A percentile compares a stretch with the other conserved stretches of the same genome.
Evolutionary conservation across 306 rosid species (phyloP).

Genomic region (Lupinus albus): DNA sequence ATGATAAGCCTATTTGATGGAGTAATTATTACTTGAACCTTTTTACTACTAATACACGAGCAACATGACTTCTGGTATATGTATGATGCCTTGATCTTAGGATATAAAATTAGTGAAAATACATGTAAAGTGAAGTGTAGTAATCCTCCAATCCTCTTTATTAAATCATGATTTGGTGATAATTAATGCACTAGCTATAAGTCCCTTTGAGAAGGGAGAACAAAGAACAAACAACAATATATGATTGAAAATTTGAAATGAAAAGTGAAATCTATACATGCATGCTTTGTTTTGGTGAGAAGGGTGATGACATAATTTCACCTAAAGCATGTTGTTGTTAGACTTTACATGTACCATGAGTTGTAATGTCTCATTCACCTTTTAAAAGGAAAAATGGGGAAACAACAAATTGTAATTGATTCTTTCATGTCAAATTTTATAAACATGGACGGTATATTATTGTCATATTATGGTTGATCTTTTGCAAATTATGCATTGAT

Average conservation of each 20-base stretch:
- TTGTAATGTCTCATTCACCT: slow-evolving; percentile 58
- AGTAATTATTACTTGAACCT: not conserved
- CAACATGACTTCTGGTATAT: not conserved
- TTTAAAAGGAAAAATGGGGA: slow-evolving; percentile 37
- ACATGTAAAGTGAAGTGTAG: slow-evolving; percentile 11
- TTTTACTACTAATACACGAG: not conserved
- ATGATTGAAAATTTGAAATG: slow-evolving; percentile 23
- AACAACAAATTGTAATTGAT: slow-evolving; percentile 44
- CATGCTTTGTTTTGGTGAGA: slow-evolving; percentile 45
- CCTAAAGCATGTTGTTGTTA: slow-evolving; percentile 60
- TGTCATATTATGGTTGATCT: slow-evolving; percentile 42
- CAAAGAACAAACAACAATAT: not conserved
- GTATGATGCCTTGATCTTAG: not conserved
- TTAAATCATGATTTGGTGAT: slow-evolving; percentile 33
- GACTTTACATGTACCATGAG: slow-evolving; percentile 54
- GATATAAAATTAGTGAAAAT: not conserved
- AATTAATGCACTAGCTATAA: slow-evolving; percentile 17
- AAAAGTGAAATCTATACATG: slow-evolving; percentile 45
- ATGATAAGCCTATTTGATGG: not conserved
- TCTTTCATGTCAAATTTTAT: slow-evolving; percentile 45
- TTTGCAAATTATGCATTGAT: slow-evolving; percentile 47
- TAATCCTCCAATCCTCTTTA: not conserved
- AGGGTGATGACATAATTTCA: slow-evolving; percentile 50
- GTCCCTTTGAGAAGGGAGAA: not conserved
- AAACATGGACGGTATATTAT: slow-evolving; percentile 44